Base-by-base conservation (phyloP, 1,284 basidiomycete genomes). In the Puccinia polysora region DNA sequence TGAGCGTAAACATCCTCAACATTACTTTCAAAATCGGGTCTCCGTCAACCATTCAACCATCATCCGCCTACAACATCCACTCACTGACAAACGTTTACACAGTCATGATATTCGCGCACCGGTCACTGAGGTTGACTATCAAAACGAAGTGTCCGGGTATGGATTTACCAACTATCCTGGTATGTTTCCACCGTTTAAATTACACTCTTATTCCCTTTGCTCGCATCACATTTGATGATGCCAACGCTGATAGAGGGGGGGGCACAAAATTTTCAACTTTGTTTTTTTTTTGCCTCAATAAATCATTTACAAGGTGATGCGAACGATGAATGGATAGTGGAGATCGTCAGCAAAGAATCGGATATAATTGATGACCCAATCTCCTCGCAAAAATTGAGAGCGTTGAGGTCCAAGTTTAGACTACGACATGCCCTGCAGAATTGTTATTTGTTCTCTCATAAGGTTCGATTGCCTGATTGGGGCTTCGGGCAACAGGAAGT, bases 71-170 rank as follows among this genome's bases (percentile, higher is more conserved):
- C 84, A 88, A 56, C 96, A 98, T 81, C 82, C 87, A 55, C 70
- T 83, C 28, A 95, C 94, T 0, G 85, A 89, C 76, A 95, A 92
- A 80, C 86, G 88, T 65, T 85, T 98, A 4, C 96, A 98, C 82
- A 93, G 90, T 59, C 96, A 99, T 81, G 93, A 97, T 76, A 82
- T 89, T 75, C 88, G 95, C 45, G 91, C 96, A 2, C 93, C 94
- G 15, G 87, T 98, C n/a, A 93, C 90, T 58, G 95, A 98, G 73
- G 92, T 96, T 67, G 96, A 99, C 77, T 99, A 97, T 83, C 96
- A 98, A 83, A 95, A 97, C 78, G 96, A 99, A 80, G 94, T 97
- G 0, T 95, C 93, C 0, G 92, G 84, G 0, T 99, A 99, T 78
- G 96, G 96, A 2, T 88, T 90, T 82, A 82, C 86, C 0, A 88